Evolutionary conservation across 768 basidiomycete genomes (phyloP).

Genomic region (Auricularia sp.): DNA sequence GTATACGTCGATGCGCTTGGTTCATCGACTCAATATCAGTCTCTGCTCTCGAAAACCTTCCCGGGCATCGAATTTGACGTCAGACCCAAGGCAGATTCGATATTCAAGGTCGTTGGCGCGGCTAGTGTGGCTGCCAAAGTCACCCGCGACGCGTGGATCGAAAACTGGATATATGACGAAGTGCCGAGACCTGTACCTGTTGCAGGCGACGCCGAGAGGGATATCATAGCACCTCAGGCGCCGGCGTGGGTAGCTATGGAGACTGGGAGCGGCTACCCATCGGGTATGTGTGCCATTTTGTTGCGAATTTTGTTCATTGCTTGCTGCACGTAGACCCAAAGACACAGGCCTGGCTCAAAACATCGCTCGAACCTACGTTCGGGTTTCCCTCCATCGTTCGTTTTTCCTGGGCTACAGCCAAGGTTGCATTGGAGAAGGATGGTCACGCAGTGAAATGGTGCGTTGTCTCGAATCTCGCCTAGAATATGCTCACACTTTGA

Average conservation of each 20-base stretch:
- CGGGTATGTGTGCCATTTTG: conserved; percentile 36
- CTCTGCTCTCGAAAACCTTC: conserved; percentile 70
- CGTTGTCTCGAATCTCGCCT: neutral
- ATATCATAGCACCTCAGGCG: conserved; percentile 1
- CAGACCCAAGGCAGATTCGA: conserved; percentile 85
- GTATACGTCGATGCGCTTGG: conserved; percentile 95
- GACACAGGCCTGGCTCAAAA: conserved; percentile 77
- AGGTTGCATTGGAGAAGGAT: conserved; percentile 68
- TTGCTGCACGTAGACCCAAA: conserved; percentile 57
- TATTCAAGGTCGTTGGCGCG: conserved; percentile 93
- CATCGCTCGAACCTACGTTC: conserved; percentile 74
- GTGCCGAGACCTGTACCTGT: conserved; percentile 9
- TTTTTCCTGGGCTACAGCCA: conserved; percentile 94
- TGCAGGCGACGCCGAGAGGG: conserved; percentile 11
- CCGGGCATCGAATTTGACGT: conserved; percentile 84
- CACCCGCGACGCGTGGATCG: conserved; percentile 82
- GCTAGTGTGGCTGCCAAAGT: conserved; percentile 98
- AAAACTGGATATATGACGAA: conserved; percentile 78
- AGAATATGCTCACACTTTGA: neutral
- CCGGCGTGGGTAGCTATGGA: conserved; percentile 9
- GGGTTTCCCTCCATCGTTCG: conserved; percentile 85
- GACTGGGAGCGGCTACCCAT: conserved; percentile 85
- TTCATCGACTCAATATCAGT: conserved; percentile 73
- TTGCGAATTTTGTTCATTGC: too few species aligned
- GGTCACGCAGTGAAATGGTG: conserved; percentile 79